These are phyloP conservation scores for Starmerella ratchasimensis DNA, from an alignment of 805 yeast genomes.

Conservation along the genomic window DNA sequence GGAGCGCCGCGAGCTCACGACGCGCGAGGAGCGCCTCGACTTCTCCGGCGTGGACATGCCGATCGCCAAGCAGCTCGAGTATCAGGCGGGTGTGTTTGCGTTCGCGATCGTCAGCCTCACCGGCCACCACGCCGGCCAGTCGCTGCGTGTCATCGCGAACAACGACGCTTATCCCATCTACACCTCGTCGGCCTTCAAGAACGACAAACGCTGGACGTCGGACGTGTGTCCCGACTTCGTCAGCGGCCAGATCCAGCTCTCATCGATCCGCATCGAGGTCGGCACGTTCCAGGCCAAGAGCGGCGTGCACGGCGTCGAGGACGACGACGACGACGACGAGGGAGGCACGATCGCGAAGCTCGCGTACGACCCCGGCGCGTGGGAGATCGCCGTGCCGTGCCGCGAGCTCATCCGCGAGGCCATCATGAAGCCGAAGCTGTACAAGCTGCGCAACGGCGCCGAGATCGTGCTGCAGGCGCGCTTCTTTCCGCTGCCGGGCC, in stretches of 20 bases:
- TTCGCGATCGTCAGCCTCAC: conserved; percentile 34
- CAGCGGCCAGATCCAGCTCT: conserved; percentile 20
- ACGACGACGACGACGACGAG: conserved; percentile 28
- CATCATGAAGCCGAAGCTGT: conserved; percentile 15
- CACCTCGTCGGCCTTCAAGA: conserved; percentile 42
- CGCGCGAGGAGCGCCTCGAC: conserved; percentile 22
- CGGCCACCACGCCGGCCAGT: conserved; percentile 32
- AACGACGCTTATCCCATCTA: conserved; percentile 53
- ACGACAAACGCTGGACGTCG: conserved; percentile 19
- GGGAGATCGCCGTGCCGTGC: conserved; percentile 41
- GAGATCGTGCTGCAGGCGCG: conserved; percentile 27
- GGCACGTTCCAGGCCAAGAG: conserved; percentile 11
- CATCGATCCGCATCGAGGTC: conserved; percentile 18
- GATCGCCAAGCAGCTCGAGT: conserved; percentile 38
- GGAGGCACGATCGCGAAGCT: not conserved
- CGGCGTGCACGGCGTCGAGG: conserved; percentile 10
- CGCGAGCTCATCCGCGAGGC: conserved; percentile 19
- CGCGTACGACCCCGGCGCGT: conserved; percentile 13
- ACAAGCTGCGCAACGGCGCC: conserved; percentile 14
- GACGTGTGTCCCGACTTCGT: conserved; percentile 22
- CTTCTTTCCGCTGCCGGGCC: conserved; percentile 59
- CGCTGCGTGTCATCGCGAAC: conserved; percentile 67
- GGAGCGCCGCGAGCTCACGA: conserved; percentile 26
- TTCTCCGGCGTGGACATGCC: conserved; percentile 24
- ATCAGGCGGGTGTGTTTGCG: conserved; percentile 65